Conservation (phyloP, 2,329 filamentous ascomycete species). For the Neonectria neomacrospora region DNA sequence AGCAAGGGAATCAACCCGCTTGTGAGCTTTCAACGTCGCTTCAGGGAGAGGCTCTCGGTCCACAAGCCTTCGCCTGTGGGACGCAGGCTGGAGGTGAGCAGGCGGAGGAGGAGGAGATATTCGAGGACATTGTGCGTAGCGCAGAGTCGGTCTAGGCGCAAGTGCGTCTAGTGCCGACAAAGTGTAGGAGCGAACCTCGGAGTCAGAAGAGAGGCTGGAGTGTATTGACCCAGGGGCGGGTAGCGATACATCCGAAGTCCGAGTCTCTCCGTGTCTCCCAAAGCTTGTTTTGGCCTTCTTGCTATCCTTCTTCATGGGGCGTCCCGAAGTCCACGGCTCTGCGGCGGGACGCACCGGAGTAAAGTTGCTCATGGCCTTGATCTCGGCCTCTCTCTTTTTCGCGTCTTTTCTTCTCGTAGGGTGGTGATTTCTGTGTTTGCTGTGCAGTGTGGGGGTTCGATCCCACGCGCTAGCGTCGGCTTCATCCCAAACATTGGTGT, state of each 20-base stretch:
- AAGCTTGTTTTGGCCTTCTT: conserved; percentile 69
- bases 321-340: conserved; percentile 68
- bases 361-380: conserved; percentile 82
- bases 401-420: conserved; percentile 77
- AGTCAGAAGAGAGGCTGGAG: conserved; percentile 79
- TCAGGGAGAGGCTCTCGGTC: conserved; percentile 67
- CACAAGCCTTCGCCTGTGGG: conserved; percentile 63
- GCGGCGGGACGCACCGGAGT: conserved; percentile 72
- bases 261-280: conserved; percentile 66
- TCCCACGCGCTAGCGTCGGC: conserved; percentile 41
- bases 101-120: conserved; percentile 60
- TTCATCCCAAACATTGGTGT: conserved; percentile 27
- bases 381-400: conserved; percentile 85
- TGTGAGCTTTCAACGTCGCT: conserved; percentile 68
- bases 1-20: conserved; percentile 77
- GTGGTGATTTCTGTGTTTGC: conserved; percentile 69
- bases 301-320: conserved; percentile 70
- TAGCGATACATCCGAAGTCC: conserved; percentile 78
- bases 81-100: conserved; percentile 60
- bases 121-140: conserved; percentile 74
- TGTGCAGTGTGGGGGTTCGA: conserved; percentile 64
- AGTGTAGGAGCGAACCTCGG: conserved; percentile 79
- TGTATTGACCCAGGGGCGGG: conserved; percentile 79
- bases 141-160: conserved; percentile 85
- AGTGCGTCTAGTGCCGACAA: conserved; percentile 84